Percentiles rank a stretch among this genome's conserved stretches.
These are phyloP conservation scores for Elongisporangium prolatum DNA, from an alignment of 352 stramenopile species.

Conservation along the genomic window DNA sequence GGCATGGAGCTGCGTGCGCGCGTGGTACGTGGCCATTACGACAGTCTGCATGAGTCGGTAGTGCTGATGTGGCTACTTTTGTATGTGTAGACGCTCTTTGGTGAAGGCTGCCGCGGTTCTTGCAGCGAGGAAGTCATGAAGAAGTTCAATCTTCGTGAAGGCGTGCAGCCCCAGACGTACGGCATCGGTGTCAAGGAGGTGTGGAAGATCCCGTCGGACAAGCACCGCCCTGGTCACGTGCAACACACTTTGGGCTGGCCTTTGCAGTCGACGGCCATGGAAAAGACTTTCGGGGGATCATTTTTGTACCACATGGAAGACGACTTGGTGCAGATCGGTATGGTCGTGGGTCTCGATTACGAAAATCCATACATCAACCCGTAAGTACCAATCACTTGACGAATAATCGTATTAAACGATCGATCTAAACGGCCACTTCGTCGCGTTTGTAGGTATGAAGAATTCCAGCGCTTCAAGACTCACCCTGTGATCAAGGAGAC, in stretches of 20 bases:
- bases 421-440: background rate
- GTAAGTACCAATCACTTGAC: constrained; percentile 12
- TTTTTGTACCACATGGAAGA: constrained; percentile 99
- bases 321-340: constrained; percentile 93
- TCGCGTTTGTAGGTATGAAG: constrained; percentile 76
- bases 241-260: constrained; percentile 99
- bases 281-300: constrained; percentile 96
- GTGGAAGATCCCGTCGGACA: constrained; percentile 89
- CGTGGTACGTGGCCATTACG: constrained; percentile 33
- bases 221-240: constrained; percentile 93
- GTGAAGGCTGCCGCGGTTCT: constrained; percentile 96
- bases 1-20: constrained; percentile 96
- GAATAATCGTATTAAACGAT: background rate
- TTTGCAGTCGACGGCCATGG: constrained; percentile 86
- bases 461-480: constrained; percentile 99
- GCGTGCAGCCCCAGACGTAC: constrained; percentile 94
- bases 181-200: constrained; percentile 99
- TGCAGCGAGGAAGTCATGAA: constrained; percentile 97
- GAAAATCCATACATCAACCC: constrained; percentile 99
- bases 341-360: constrained; percentile 99
- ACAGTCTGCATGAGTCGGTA: constrained; percentile 1
- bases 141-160: constrained; percentile 94
- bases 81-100: constrained; percentile 94
- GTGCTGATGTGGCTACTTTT: constrained; percentile 7
- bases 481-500: constrained; percentile 92